Evolutionary conservation across 805 yeast genomes (phyloP).

Genomic region (Starmerella powellii): DNA sequence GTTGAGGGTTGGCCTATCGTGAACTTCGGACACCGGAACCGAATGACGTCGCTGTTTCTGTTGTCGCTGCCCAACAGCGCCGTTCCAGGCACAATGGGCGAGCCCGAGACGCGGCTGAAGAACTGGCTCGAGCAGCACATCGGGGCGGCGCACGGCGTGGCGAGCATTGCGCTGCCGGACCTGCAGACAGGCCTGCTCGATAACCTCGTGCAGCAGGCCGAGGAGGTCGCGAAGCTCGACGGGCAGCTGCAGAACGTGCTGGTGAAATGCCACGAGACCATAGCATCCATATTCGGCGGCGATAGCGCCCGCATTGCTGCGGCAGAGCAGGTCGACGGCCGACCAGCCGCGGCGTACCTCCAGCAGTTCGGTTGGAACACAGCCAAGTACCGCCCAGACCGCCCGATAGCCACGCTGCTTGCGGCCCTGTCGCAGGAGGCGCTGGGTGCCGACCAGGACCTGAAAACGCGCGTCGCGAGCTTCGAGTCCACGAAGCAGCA

Average conservation of each 20-base stretch:
- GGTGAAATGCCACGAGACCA: slow-evolving; percentile 63
- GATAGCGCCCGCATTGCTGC: slow-evolving; percentile 35
- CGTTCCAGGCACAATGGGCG: slow-evolving; percentile 28
- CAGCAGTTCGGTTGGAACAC: slow-evolving; percentile 79
- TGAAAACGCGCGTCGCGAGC: slow-evolving; percentile 56
- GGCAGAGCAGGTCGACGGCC: slow-evolving; percentile 41
- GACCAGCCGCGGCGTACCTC: slow-evolving; percentile 49
- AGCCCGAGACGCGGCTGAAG: slow-evolving; percentile 31
- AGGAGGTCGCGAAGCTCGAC: slow-evolving; percentile 75
- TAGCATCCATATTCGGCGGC: slow-evolving; percentile 30
- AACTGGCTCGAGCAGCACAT: slow-evolving; percentile 27
- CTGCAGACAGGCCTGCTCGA: slow-evolving; percentile 94
- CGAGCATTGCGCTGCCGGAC: slow-evolving; percentile 54
- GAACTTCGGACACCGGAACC: too few relatives aligned
- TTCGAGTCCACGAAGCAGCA: slow-evolving; percentile 77
- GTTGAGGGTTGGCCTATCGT: too few relatives aligned
- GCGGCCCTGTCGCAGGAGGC: slow-evolving; percentile 64
- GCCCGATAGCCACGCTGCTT: slow-evolving; percentile 65
- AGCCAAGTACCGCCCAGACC: slow-evolving; percentile 74
- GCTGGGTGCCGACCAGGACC: slow-evolving; percentile 70
- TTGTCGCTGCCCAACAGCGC: slow-evolving; percentile 44
- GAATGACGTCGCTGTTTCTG: slow-evolving; percentile 26
- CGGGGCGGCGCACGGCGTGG: slow-evolving; percentile 38
- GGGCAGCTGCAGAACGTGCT: slow-evolving; percentile 60
- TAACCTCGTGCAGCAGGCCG: slow-evolving; percentile 78